phyloP scores from a whole-genome alignment of 2,329 filamentous ascomycete species.

The Ceratocystis harringtonii region DNA sequence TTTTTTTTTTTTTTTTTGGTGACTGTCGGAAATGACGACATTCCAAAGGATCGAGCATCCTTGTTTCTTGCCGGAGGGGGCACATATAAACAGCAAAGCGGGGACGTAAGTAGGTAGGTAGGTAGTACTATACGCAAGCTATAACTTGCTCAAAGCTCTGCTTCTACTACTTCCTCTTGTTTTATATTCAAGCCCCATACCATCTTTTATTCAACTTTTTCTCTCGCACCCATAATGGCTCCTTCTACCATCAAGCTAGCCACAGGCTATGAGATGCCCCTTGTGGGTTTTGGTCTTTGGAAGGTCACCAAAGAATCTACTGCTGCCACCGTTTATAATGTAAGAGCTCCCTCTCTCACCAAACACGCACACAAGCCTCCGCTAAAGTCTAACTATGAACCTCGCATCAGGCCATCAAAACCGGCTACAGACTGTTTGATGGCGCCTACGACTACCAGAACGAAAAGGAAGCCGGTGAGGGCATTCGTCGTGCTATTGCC shows the following conservation, averaged over 20 bases:
- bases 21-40: slow-evolving; percentile 28
- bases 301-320: slow-evolving; percentile 62
- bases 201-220: neutral
- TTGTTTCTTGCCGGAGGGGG: slow-evolving; percentile 22
- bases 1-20: slow-evolving; percentile 7
- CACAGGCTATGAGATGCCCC: slow-evolving; percentile 55
- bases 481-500: slow-evolving; percentile 62
- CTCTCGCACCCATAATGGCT: slow-evolving; percentile 14
- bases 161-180: slow-evolving; percentile 15
- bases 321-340: slow-evolving; percentile 63
- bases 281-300: slow-evolving; percentile 68
- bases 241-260: slow-evolving; percentile 39
- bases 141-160: slow-evolving; percentile 19
- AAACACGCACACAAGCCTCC: neutral
- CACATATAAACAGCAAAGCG: slow-evolving; percentile 18
- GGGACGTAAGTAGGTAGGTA: neutral
- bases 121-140: neutral
- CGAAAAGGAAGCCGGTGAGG: slow-evolving; percentile 62
- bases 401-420: slow-evolving; percentile 37
- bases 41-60: slow-evolving; percentile 28
- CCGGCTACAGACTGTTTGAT: slow-evolving; percentile 45
- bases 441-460: slow-evolving; percentile 64
- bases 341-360: neutral
- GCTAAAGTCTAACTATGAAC: neutral
- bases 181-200: neutral